These are phyloP conservation scores for Monosporascus sp. DNA, from an alignment of 2,329 filamentous ascomycete genomes.

Conservation along the genomic window DNA sequence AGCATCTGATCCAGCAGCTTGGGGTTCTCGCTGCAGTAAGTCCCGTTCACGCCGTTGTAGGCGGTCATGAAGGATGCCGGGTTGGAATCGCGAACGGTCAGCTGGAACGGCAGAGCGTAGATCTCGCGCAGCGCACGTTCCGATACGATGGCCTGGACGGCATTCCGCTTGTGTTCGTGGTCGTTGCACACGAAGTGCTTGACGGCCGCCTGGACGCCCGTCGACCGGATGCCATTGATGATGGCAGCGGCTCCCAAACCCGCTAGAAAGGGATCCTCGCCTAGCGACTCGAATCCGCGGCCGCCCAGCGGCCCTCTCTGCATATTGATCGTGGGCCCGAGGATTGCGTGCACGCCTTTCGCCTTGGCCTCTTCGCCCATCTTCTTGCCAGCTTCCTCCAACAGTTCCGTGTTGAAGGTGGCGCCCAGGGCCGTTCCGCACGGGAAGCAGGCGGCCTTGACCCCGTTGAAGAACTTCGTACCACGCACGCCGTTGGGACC, in stretches of 20 bases:
- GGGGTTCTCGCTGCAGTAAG: conserved; percentile 48
- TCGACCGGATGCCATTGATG: conserved; percentile 50
- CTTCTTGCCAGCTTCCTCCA: conserved; percentile 44
- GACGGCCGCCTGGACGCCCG: conserved; percentile 50
- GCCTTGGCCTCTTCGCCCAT: conserved; percentile 50
- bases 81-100: conserved; percentile 45
- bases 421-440: conserved; percentile 54
- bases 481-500: conserved; percentile 67
- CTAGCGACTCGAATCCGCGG: conserved; percentile 54
- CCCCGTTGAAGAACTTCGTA: conserved; percentile 62
- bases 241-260: conserved; percentile 50
- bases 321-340: conserved; percentile 61
- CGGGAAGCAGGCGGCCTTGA: conserved; percentile 55
- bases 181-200: conserved; percentile 61
- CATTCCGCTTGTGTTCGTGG: conserved; percentile 53
- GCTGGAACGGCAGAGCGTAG: conserved; percentile 53
- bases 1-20: conserved; percentile 47
- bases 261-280: conserved; percentile 53
- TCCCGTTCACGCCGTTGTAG: conserved; percentile 55
- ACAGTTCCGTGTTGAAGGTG: conserved; percentile 51
- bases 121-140: conserved; percentile 54
- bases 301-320: conserved; percentile 55
- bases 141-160: conserved; percentile 49
- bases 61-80: conserved; percentile 54
- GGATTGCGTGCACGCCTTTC: conserved; percentile 53